Conservation (phyloP, 768 basidiomycete species). For the Mycena rosella region DNA sequence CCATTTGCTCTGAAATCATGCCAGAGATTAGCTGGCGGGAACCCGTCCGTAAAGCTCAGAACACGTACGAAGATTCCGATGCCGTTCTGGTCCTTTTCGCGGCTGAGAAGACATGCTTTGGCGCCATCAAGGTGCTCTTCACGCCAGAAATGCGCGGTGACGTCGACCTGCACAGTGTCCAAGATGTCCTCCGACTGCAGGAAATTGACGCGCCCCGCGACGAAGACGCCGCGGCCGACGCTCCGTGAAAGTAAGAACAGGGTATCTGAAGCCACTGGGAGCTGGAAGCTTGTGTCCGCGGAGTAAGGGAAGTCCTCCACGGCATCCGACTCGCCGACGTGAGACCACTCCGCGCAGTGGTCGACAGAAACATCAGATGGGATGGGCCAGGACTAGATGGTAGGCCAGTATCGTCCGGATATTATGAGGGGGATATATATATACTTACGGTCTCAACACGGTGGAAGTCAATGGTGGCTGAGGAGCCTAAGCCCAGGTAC, state of each 20-base stretch:
- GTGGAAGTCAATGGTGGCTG: too few relatives aligned
- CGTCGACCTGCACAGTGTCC: constrained; percentile 40
- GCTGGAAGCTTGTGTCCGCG: constrained; percentile 33
- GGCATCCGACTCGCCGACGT: neutral
- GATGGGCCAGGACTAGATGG: constrained; percentile 18
- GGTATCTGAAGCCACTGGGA: constrained; percentile 44
- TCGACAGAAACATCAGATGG: constrained; percentile 4
- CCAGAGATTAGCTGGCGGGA: too few relatives aligned
- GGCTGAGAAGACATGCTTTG: constrained; percentile 43
- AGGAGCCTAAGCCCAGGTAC: too few relatives aligned
- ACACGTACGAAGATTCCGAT: constrained; percentile 52
- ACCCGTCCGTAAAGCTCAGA: neutral
- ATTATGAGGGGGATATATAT: too few relatives aligned
- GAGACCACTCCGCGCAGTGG: constrained; percentile 15
- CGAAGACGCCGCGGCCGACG: constrained; percentile 3
- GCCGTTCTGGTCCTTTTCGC: constrained; percentile 38
- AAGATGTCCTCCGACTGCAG: constrained; percentile 36
- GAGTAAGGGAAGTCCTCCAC: constrained; percentile 5
- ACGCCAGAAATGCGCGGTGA: constrained; percentile 41
- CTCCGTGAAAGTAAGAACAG: constrained; percentile 47
- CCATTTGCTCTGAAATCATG: constrained; percentile 23
- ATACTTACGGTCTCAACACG: too few relatives aligned
- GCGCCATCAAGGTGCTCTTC: constrained; percentile 39
- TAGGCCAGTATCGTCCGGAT: too few relatives aligned
- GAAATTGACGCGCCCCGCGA: constrained; percentile 42